Evolutionary conservation across 2,329 filamentous ascomycete genomes (phyloP), one percentile per base, ranked within the genome.

Genomic region (Fusarium dimerum): DNA sequence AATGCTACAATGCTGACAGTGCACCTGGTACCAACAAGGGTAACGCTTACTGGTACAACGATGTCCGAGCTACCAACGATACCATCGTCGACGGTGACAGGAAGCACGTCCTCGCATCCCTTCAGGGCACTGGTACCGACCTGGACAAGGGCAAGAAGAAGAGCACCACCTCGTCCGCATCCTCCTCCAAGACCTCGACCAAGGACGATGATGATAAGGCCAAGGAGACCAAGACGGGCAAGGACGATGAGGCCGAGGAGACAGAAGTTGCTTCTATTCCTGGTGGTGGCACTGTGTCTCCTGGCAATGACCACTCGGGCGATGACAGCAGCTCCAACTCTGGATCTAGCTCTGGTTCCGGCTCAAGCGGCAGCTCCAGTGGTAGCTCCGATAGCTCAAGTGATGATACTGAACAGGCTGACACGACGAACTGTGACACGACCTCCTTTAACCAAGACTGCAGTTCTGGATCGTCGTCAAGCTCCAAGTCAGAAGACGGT

Each of bases 111-210:
- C 80, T 99, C 30, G 87, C 85, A 59, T 94, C 89, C 20, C 83
- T 97, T 57, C 76, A 86, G 48, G 92, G 85, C n/a, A 90, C 89
- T 2, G 94, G 94, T 47, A 80, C 87, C 40, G 81, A 97, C 68
- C 90, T 87, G 82, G 70, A 81, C 51, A 71, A 72, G 18, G 77
- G 74, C 53, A 70, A 70, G 62, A 62, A 65, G 58, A 57, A 54
- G 18, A 47, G 52, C 6, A 45, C 60, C 12, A 54, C 60, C 3
- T 50, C 54, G 29, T n/a, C n/a, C n/a, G n/a, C n/a, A n/a, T 45
- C 60, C 12, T 55, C 60, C 3, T 50, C 54, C 30, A 55, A 53
- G 7, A 40, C 51, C 17, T 47, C 58, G 2, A 40, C 51, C 12
- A 50, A 61, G n/a, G 47, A 62, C 9, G 54, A 59, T 7, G 50